These are phyloP conservation scores for Suillus subalutaceus DNA, from an alignment of 768 basidiomycete genomes.

Conservation along the genomic window DNA sequence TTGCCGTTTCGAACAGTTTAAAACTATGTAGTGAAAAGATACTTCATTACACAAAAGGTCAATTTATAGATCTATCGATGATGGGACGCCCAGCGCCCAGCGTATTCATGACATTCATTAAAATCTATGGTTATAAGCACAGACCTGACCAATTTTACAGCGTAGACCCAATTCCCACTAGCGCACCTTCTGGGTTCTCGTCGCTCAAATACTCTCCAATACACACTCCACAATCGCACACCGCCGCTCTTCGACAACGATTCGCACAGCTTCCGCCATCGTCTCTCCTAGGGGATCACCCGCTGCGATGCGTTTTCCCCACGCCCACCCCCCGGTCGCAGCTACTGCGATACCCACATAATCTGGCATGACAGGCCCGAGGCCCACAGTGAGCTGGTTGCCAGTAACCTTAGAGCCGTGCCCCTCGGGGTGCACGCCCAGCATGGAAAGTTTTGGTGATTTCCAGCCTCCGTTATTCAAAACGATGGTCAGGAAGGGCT, in stretches of 20 bases:
- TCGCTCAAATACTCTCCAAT: constrained; percentile 43
- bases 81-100: not conserved
- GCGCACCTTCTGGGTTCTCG: too few relatives aligned
- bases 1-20: not conserved
- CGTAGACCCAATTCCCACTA: not conserved
- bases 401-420: constrained; percentile 49
- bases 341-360: constrained; percentile 66
- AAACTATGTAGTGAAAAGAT: not conserved
- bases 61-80: not conserved
- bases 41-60: not conserved
- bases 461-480: constrained; percentile 77
- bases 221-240: constrained; percentile 71
- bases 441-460: constrained; percentile 65
- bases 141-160: not conserved
- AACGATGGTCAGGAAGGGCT: constrained; percentile 74
- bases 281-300: constrained; percentile 32
- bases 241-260: constrained; percentile 58
- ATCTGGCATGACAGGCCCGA: constrained; percentile 65
- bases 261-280: constrained; percentile 52
- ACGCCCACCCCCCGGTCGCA: constrained; percentile 71
- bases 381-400: constrained; percentile 59
- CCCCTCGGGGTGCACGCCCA: constrained; percentile 63
- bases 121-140: not conserved
- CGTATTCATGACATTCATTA: not conserved
- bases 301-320: constrained; percentile 42